Evolutionary conservation across 2,329 filamentous ascomycete species (phyloP).

Genomic region (Periconia digitata): DNA sequence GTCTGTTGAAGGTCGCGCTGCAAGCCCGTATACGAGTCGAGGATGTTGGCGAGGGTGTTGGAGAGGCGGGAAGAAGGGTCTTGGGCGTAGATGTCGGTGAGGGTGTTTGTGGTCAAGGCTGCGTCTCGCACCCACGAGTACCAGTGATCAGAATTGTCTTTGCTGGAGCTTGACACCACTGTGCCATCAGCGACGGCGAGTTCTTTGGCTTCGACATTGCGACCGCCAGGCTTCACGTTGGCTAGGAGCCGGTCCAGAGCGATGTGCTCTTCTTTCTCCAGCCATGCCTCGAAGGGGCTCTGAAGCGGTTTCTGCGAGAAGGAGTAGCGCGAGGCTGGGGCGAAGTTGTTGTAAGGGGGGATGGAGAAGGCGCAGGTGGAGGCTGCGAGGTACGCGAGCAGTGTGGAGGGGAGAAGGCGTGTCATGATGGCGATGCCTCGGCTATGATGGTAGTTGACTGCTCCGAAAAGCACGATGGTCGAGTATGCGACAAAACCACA

Average conservation of each 20-base stretch:
- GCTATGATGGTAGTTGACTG: not conserved
- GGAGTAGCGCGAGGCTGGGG: slow-evolving; percentile 17
- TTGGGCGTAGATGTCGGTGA: slow-evolving; percentile 44
- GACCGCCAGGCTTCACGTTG: slow-evolving; percentile 47
- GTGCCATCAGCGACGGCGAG: slow-evolving; percentile 41
- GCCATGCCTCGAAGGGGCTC: slow-evolving; percentile 37
- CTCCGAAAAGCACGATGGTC: not conserved
- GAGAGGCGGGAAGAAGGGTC: slow-evolving; percentile 29
- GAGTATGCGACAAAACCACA: not conserved
- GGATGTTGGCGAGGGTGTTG: slow-evolving; percentile 28
- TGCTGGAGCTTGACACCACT: slow-evolving; percentile 48
- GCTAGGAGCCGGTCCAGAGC: slow-evolving; percentile 43
- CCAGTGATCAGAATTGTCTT: slow-evolving; percentile 45
- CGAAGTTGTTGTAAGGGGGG: slow-evolving; percentile 24
- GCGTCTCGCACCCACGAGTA: slow-evolving; percentile 51
- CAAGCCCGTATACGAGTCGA: slow-evolving; percentile 36
- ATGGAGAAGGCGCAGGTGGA: slow-evolving; percentile 33
- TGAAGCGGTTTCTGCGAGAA: slow-evolving; percentile 30
- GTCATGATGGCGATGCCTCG: not conserved
- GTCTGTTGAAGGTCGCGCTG: slow-evolving; percentile 44
- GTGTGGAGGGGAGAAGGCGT: not conserved
- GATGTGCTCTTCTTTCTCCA: slow-evolving; percentile 38
- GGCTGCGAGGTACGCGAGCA: slow-evolving; percentile 18
- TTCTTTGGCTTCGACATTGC: slow-evolving; percentile 31
- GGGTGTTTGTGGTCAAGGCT: slow-evolving; percentile 45